Base-by-base conservation (phyloP, 2,329 filamentous ascomycete genomes). In the Scedosporium boydii region DNA sequence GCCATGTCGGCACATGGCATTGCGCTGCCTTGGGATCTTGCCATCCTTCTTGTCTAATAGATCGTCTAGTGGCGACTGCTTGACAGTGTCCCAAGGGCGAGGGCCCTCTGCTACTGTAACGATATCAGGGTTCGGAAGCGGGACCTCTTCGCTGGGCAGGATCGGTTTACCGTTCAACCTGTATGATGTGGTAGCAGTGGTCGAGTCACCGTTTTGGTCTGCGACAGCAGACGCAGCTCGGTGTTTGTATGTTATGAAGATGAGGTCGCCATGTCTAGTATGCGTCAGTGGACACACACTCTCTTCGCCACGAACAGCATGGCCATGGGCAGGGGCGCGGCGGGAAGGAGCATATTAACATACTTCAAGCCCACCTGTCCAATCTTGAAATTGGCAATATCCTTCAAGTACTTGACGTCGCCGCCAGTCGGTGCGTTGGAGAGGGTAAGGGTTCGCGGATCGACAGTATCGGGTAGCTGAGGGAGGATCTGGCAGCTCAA, bases 1-100 rank as follows among this genome's bases (percentile, higher is more conserved):
- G 1, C 93, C 93, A 73, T 99, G 95, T 65, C 91, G 88, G 78
- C 95, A 99, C 92, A 99, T 95, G 72, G 90, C 90, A 72, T 96
- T 91, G 63, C 82, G 82, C 65, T 83, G 83, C 65, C 93, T 82
- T 21, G 85, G 78, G 60, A 97, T 96, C 78, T 96, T 99, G 67
- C 95, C 95, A 80, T 95, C 88, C 67, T 87, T 83, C 76, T 86
- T 91, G 75, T 99, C 95, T 71, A 99, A 78, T 62, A 83, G 80
- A 71, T 99, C 88, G 72, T 99, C 96, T 9, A 99, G 81, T 2
- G 87, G 80, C 2, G 93, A 96, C 76, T 99, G 95, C 70, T 86
- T 86, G 16, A 98, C 89, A 7, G 89, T 85, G 71, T 99, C 95
- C 95, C 95, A 98, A 5, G 76, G 76, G 56, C 74, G 71, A 29